Base-by-base conservation (phyloP, 805 yeast genomes). In the Crinitomyces ghanaensis region DNA sequence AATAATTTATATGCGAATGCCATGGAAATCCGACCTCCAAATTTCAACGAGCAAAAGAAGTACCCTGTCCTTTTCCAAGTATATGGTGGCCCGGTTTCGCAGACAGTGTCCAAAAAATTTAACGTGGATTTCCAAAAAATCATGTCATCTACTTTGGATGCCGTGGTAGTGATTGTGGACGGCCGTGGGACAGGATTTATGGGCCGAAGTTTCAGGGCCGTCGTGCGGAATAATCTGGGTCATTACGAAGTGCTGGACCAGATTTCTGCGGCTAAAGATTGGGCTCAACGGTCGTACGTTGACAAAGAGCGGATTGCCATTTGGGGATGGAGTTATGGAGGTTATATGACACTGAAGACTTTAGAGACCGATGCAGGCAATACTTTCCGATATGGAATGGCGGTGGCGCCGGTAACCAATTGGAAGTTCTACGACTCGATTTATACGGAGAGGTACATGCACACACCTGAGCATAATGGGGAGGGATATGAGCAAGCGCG, bases 261-360 rank as follows among this genome's bases (percentile, higher is more conserved):
- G 57, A 79, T 91, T 24, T 60, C 72, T 0, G 94, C 93, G 4
- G 98, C 93, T 2, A 71, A 72, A 42, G 42, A 65, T 1, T 88
- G 91, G 79, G 65, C 72, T 2, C 30, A 57, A 3, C 70, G 68
- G 44, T 38, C 63, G 2, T 88, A 77, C 49, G 78, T 91, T 26
- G 81, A 86, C 51, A 55, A 62, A 16, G 60, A 66, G 3, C 68
- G 72, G 39, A 74, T 83, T 8, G 93, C 94, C 0, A 72, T 88
- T 35, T 91, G 96, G 88, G 98, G 98, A 6, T 91, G 98, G 98
- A 81, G 94, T 15, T 91, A 88, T 53, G 98, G 98, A 30, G 98
- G 97, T 0, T 91, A 73, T 52, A 69, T 84, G 66, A 85, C 98
- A 0, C 66, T 91, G 46, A 91, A 86, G 57, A 79, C 93, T 0